phyloP scores from a whole-genome alignment of 2,329 filamentous ascomycete species.

The Monilinia aucupariae region DNA sequence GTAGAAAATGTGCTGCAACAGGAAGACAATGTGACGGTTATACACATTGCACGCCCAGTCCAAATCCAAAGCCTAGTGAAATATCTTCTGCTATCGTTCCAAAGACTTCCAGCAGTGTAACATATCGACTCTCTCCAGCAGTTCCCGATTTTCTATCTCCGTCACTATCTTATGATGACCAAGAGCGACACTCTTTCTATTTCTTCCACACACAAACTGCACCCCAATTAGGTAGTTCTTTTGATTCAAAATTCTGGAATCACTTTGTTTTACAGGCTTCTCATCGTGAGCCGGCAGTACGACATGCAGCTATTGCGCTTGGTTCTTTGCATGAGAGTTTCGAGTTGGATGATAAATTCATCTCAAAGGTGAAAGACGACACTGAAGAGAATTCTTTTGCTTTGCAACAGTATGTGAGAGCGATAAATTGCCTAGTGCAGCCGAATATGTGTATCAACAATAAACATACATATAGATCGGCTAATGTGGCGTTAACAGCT shows the following conservation, averaged over 20 bases:
- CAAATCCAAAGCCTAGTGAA: not conserved
- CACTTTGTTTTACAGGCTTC: constrained; percentile 55
- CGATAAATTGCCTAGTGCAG: constrained; percentile 18
- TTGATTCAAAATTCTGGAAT: constrained; percentile 59
- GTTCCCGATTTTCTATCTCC: constrained; percentile 2
- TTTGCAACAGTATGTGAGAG: constrained; percentile 21
- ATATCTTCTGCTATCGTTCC: not conserved
- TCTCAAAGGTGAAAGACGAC: not conserved
- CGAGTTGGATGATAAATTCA: constrained; percentile 9
- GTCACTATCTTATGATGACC: constrained; percentile 3
- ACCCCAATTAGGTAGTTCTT: constrained; percentile 58
- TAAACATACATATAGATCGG: constrained; percentile 13
- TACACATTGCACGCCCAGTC: constrained; percentile 8
- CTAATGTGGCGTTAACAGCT: constrained; percentile 22
- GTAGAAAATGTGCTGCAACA: constrained; percentile 14
- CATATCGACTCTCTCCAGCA: not conserved
- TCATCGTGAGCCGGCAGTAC: constrained; percentile 38
- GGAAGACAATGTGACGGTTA: constrained; percentile 18
- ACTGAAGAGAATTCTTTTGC: constrained; percentile 19
- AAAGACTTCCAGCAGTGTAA: not conserved
- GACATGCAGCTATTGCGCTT: constrained; percentile 24
- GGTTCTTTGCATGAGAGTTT: constrained; percentile 24
- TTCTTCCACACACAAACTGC: constrained; percentile 55
- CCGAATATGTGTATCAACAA: constrained; percentile 20
- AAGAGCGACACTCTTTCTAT: constrained; percentile 45